phyloP scores from a whole-genome alignment of 2,329 filamentous ascomycete genomes.

The Alternaria sp. region DNA sequence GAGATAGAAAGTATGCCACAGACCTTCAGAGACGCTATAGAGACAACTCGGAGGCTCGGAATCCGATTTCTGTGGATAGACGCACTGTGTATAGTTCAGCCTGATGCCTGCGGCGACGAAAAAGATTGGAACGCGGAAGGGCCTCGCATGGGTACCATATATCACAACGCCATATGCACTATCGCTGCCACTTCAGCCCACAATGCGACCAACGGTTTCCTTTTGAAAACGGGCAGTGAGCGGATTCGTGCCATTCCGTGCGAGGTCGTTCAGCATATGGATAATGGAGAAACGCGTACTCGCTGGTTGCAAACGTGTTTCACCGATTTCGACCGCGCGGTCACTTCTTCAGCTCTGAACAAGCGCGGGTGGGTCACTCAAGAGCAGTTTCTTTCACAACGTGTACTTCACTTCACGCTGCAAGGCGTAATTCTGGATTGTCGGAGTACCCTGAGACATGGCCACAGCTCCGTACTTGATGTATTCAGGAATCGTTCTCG shows the following conservation, averaged over 20 bases:
- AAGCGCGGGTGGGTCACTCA: background rate
- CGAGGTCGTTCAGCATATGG: background rate
- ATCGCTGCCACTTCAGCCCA: background rate
- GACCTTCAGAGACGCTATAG: conserved; percentile 9
- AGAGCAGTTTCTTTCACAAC: background rate
- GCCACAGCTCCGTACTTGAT: too few species aligned
- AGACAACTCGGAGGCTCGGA: background rate
- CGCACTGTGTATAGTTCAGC: conserved; percentile 8
- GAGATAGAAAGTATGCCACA: background rate
- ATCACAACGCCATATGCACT: background rate
- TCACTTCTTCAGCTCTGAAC: background rate
- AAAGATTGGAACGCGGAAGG: background rate
- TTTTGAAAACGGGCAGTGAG: background rate
- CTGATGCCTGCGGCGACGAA: background rate
- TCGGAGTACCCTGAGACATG: background rate
- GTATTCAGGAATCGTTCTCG: too few species aligned
- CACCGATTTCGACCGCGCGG: too few species aligned
- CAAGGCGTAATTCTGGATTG: background rate
- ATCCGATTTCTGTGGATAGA: conserved; percentile 11
- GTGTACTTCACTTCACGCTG: background rate
- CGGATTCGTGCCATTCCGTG: background rate
- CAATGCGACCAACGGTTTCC: background rate
- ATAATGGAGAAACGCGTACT: background rate
- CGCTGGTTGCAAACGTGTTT: background rate
- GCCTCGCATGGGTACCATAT: conserved; percentile 1